Conservation (phyloP, 257 asterid genomes). For the Fraxinus americana region DNA sequence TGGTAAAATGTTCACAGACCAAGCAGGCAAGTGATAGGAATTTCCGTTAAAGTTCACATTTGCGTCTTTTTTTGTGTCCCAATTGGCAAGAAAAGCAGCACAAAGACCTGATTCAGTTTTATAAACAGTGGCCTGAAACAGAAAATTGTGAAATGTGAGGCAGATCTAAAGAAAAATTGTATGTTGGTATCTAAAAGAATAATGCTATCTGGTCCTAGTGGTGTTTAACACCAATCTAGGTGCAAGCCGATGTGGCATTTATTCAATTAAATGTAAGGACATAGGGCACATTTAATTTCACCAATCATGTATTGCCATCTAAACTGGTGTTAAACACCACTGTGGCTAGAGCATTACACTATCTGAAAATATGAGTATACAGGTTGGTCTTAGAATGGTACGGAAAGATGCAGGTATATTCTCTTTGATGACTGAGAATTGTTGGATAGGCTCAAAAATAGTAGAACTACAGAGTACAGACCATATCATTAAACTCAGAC, state of each 20-base stretch:
- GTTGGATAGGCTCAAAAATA: neutral
- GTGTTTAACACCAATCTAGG: too few relatives aligned
- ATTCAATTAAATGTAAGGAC: too few relatives aligned
- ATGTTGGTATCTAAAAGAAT: neutral
- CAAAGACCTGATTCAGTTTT: constrained; percentile 69
- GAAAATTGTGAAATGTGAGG: constrained; percentile 2
- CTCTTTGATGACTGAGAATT: neutral
- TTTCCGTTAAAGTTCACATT: constrained; percentile 64
- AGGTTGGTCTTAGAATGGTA: neutral
- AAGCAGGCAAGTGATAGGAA: constrained; percentile 75
- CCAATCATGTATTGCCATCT: too few relatives aligned
- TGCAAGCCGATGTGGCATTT: too few relatives aligned
- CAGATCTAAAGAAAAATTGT: neutral
- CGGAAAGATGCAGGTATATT: neutral
- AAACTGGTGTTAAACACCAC: too few relatives aligned
- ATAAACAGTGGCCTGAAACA: constrained; percentile 68
- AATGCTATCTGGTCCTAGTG: too few relatives aligned
- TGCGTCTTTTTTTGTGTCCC: constrained; percentile 56
- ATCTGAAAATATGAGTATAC: neutral
- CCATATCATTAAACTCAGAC: neutral
- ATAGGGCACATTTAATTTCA: too few relatives aligned
- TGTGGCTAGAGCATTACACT: too few relatives aligned
- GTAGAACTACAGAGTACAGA: neutral
- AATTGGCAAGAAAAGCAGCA: constrained; percentile 79
- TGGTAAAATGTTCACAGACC: constrained; percentile 93